A percentile compares a stretch with the other conserved stretches of the same genome.
Conservation (phyloP, 495 filamentous ascomycete species). For the Daldinia caldariorum region DNA sequence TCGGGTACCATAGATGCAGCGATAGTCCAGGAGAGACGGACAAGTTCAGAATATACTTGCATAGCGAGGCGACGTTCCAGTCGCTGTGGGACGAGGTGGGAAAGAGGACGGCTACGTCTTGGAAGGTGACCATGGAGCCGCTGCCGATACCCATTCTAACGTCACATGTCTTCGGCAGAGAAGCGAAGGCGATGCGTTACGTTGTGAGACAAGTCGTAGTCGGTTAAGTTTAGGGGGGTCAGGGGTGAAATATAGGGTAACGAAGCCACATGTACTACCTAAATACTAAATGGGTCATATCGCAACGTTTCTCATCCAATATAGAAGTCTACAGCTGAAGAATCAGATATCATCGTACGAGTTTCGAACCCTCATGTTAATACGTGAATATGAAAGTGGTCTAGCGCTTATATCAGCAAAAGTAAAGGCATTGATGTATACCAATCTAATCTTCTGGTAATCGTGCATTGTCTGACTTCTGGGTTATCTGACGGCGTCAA, state of each 20-base stretch:
- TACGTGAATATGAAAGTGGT: too few relatives aligned
- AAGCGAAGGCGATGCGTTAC: not conserved
- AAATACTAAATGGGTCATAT: not conserved
- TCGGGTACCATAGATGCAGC: not conserved
- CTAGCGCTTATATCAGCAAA: too few relatives aligned
- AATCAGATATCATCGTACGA: too few relatives aligned
- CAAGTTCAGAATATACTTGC: not conserved
- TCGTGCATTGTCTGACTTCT: too few relatives aligned
- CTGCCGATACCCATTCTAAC: not conserved
- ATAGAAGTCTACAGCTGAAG: too few relatives aligned
- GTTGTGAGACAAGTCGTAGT: not conserved
- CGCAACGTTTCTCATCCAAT: not conserved
- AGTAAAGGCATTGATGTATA: too few relatives aligned
- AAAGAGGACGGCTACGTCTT: not conserved
- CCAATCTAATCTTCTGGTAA: too few relatives aligned
- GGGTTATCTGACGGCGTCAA: too few relatives aligned
- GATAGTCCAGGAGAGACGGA: not conserved
- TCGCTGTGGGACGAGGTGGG: not conserved
- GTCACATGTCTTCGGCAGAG: not conserved
- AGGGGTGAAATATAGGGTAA: not conserved
- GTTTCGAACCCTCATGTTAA: too few relatives aligned
- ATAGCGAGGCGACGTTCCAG: not conserved
- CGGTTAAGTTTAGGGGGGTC: too few relatives aligned
- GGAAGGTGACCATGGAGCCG: not conserved
- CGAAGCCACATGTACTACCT: too few relatives aligned